Percentiles rank a stretch among this genome's conserved stretches.
Evolutionary conservation across 2,329 filamentous ascomycete genomes (phyloP).

Genomic region (Akanthomyces dipterigenus): DNA sequence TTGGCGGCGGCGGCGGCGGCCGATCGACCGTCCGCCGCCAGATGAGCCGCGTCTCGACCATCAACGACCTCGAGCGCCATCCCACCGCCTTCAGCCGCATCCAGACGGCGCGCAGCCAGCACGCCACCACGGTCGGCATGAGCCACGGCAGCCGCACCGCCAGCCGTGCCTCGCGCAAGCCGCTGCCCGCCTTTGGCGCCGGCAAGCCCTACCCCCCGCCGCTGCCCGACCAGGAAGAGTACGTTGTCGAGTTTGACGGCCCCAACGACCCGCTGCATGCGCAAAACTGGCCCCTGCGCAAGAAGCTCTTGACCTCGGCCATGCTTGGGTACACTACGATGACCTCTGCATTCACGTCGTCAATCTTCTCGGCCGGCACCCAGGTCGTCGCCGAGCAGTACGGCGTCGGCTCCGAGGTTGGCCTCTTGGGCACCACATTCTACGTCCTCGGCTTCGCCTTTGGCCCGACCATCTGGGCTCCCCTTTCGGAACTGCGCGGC

Average conservation of each 20-base stretch:
- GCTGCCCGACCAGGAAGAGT: constrained; percentile 65
- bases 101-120: constrained; percentile 63
- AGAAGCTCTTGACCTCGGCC: constrained; percentile 64
- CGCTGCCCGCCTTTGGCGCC: constrained; percentile 62
- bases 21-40: constrained; percentile 31
- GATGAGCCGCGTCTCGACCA: constrained; percentile 58
- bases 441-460: constrained; percentile 68
- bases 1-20: constrained; percentile 21
- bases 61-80: constrained; percentile 61
- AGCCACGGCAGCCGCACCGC: constrained; percentile 27
- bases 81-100: constrained; percentile 65
- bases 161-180: constrained; percentile 45
- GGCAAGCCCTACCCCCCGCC: constrained; percentile 69
- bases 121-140: constrained; percentile 63
- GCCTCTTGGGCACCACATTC: constrained; percentile 58
- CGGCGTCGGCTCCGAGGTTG: constrained; percentile 54
- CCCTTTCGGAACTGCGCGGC: constrained; percentile 65
- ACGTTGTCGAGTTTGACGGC: constrained; percentile 80
- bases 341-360: constrained; percentile 64
- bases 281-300: constrained; percentile 76
- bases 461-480: constrained; percentile 66
- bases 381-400: constrained; percentile 49
- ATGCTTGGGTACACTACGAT: constrained; percentile 71
- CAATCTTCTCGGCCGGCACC: constrained; percentile 66
- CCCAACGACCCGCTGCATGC: constrained; percentile 77